phyloP scores from a whole-genome alignment of 306 rosid species.

The Amphicarpaea edgeworthii region DNA sequence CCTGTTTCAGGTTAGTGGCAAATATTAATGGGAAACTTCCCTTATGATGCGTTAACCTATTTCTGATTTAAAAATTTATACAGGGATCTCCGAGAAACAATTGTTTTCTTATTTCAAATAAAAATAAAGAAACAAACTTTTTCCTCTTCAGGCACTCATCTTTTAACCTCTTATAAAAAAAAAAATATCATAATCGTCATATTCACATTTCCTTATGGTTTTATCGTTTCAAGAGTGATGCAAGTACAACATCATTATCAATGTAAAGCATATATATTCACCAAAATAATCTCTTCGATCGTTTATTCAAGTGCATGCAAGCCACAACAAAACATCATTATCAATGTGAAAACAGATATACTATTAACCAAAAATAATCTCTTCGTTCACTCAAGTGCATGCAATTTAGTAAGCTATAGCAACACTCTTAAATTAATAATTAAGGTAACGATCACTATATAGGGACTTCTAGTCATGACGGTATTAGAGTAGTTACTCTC shows the following conservation, averaged over 20 bases:
- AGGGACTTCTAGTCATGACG: too few relatives aligned
- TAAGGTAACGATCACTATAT: too few relatives aligned
- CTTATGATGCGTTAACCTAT: neutral
- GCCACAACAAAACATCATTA: neutral
- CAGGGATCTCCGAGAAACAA: neutral
- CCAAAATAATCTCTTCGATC: neutral
- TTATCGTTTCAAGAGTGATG: neutral
- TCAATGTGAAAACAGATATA: too few relatives aligned
- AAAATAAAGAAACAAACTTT: too few relatives aligned
- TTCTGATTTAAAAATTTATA: neutral
- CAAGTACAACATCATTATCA: neutral
- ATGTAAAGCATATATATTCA: neutral
- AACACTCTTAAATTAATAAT: too few relatives aligned
- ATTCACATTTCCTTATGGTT: neutral
- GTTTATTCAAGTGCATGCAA: neutral
- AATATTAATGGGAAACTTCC: slow-evolving; percentile 16
- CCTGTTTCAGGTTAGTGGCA: slow-evolving; percentile 6
- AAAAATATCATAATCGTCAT: neutral
- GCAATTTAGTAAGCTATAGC: neutral
- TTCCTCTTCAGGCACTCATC: too few relatives aligned
- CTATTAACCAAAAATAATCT: neutral
- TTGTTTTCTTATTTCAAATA: too few relatives aligned
- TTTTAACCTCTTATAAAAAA: too few relatives aligned
- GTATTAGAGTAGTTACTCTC: too few relatives aligned
- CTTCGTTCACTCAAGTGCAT: neutral